phyloP scores from a whole-genome alignment of 495 filamentous ascomycete species.

The Annulohypoxylon nitens region DNA sequence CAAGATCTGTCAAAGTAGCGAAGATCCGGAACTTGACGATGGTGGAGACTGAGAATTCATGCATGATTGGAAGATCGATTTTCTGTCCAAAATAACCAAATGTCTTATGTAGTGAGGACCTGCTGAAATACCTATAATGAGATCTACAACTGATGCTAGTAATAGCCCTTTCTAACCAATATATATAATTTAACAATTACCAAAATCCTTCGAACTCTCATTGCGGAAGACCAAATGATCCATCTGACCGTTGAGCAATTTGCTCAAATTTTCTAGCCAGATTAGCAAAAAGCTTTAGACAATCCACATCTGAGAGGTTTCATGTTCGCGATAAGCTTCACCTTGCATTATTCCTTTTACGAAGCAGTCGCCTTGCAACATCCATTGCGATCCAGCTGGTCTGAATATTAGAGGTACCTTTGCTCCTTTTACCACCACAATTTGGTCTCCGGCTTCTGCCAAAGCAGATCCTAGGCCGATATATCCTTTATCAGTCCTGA shows the following conservation, averaged over 20 bases:
- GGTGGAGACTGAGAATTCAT: slow-evolving; percentile 13
- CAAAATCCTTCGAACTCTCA: background rate
- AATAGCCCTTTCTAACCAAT: slow-evolving; percentile 11
- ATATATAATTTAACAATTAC: background rate
- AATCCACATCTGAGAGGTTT: slow-evolving; percentile 36
- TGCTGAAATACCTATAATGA: background rate
- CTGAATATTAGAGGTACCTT: slow-evolving; percentile 39
- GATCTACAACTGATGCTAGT: slow-evolving; percentile 2
- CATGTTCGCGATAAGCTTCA: slow-evolving; percentile 39
- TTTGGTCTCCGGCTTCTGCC: slow-evolving; percentile 35
- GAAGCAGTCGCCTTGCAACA: slow-evolving; percentile 43
- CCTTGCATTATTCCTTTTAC: slow-evolving; percentile 43
- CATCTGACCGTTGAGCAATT: no score
- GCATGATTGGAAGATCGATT: slow-evolving; percentile 22
- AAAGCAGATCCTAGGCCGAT: slow-evolving; percentile 42
- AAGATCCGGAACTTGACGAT: slow-evolving; percentile 37
- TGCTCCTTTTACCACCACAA: slow-evolving; percentile 42
- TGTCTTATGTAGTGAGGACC: slow-evolving; percentile 1
- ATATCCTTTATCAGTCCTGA: slow-evolving; percentile 38
- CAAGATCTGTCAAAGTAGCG: slow-evolving; percentile 30
- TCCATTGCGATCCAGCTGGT: slow-evolving; percentile 26
- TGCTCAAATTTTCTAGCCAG: background rate
- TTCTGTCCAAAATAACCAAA: slow-evolving; percentile 6
- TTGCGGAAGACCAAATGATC: background rate
- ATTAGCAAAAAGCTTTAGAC: slow-evolving; percentile 13